Evolutionary conservation across 345 rosid genomes (phyloP).

Genomic region (Toxicodendron radicans): DNA sequence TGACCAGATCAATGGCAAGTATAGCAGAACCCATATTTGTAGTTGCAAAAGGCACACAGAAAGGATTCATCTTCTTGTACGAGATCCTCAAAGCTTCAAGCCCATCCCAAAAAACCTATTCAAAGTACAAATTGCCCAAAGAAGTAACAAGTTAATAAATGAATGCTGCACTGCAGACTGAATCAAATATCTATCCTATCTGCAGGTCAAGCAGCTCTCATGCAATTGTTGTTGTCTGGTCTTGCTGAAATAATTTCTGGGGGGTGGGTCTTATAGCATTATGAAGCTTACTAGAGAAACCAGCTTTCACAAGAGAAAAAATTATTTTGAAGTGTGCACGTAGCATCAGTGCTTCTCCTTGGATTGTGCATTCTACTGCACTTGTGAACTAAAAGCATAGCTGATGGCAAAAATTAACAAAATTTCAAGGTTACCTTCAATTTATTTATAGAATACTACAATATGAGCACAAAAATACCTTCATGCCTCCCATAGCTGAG

Average conservation of each 20-base stretch:
- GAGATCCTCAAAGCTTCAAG: constrained; percentile 88
- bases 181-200: not conserved
- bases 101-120: constrained; percentile 87
- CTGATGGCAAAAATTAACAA: not conserved
- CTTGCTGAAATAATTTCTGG: no score
- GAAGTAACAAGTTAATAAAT: not conserved
- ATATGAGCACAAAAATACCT: constrained; percentile 42
- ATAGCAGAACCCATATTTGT: constrained; percentile 99
- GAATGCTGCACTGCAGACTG: not conserved
- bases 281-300: no score
- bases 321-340: not conserved
- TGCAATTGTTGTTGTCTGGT: no score
- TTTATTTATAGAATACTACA: not conserved
- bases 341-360: not conserved
- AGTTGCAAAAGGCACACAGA: constrained; percentile 93
- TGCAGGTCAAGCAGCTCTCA: not conserved
- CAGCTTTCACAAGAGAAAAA: no score
- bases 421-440: no score
- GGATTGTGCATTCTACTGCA: not conserved
- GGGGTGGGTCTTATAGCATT: no score
- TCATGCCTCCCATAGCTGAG: constrained; percentile 94
- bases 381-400: not conserved
- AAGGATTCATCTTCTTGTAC: constrained; percentile 92
- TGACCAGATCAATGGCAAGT: constrained; percentile 97
- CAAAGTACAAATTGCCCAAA: constrained; percentile 10